Conservation (phyloP, 306 rosid species). For the Biancaea sappan region DNA sequence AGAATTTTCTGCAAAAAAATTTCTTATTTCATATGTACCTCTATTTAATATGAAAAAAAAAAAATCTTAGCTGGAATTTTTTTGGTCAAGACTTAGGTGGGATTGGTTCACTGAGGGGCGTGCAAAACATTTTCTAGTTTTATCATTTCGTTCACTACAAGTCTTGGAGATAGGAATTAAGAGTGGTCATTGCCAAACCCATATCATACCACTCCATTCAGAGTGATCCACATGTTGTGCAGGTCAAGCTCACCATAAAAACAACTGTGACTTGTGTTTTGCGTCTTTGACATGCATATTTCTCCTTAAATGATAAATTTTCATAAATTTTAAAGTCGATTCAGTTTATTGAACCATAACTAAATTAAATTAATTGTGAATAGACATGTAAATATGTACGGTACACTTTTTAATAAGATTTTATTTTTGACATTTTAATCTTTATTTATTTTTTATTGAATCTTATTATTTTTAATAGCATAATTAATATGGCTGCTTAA, state of each 20-base stretch:
- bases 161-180: not conserved
- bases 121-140: not conserved
- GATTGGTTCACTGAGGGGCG: not conserved
- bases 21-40: too few species aligned
- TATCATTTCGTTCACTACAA: not conserved
- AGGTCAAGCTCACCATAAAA: not conserved
- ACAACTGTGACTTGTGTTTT: not conserved
- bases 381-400: not conserved
- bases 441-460: too few species aligned
- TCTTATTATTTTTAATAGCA: too few species aligned
- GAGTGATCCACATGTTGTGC: not conserved
- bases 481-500: not conserved
- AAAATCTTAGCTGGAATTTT: not conserved
- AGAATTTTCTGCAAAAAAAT: too few species aligned
- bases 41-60: too few species aligned
- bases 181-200: not conserved
- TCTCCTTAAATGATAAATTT: not conserved
- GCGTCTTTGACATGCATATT: not conserved
- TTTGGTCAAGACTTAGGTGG: not conserved
- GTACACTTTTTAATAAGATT: too few species aligned
- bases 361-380: too few species aligned
- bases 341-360: too few species aligned
- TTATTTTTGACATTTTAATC: too few species aligned
- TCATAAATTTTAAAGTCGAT: too few species aligned
- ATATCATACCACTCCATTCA: not conserved